Base-by-base conservation (phyloP, 305 asterid genomes). In the Euphrasia arctica region DNA sequence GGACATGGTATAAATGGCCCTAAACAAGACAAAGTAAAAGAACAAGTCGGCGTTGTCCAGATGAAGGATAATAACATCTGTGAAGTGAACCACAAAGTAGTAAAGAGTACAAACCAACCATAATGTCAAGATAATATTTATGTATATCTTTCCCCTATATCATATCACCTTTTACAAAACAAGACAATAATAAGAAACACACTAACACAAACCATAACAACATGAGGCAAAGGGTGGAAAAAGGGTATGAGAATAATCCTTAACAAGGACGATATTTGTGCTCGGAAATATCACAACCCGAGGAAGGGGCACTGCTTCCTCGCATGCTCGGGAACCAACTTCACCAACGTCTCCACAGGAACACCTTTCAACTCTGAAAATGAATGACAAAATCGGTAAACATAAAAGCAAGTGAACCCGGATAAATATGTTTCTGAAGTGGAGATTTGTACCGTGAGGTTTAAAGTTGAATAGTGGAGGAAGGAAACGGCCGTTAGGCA, bases 401-500 rank as follows among this genome's bases (percentile, higher is more conserved):
- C 14, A 31, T 28, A 62, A 47, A 67, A 63, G 6, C 12, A 6
- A 45, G 3, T 10, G 32, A 31, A 62, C 54, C 60, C 4, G 15
- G 52, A 61, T 28, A 65, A 28, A 70, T 36, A 41, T 36, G 28
- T 7, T 29, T 52, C 32, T 4, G 29, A 54, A n/a, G 50, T 34
- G 70, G 72, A 59, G 65, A 68, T 62, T 64, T 0, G 51, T 84
- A 93, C 99, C 96, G n/a, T 83, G 92, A 72, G 95, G 81, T 83
- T 86, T 93, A 58, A 93, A 93, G 89, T 90, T 90, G 77, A 90
- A 90, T 27, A 90, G 58, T 32, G 96, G 97, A 68, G 97, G 96
- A 71, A 90, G 92, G 67, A 74, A 72, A 11, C 95, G 89, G 32
- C 97, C 96, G 65, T 80, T 90, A 52, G 95, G 97, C 29, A 90